phyloP scores from a whole-genome alignment of 1,139 yeast genomes.

The Geotrichum citri-aurantii region DNA sequence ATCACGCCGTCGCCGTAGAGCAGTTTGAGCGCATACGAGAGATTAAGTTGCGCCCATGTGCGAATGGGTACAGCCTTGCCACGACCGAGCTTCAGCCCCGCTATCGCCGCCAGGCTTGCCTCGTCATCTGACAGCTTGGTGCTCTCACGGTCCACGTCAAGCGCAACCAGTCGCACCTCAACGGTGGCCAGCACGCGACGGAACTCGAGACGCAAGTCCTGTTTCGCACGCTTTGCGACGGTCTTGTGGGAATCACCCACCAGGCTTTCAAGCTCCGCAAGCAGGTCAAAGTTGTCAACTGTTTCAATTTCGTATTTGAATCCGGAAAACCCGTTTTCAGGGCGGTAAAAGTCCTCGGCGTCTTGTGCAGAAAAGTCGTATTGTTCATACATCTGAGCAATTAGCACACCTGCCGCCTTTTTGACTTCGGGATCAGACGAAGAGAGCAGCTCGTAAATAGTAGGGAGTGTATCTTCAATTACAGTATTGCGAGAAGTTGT shows the following conservation, averaged over 20 bases:
- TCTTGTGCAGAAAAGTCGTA: conserved; percentile 42
- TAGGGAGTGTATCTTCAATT: conserved; percentile 31
- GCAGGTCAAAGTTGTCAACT: conserved; percentile 50
- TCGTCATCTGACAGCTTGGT: conserved; percentile 4
- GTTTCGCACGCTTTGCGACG: conserved; percentile 40
- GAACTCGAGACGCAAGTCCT: conserved; percentile 55
- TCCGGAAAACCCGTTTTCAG: conserved; percentile 21
- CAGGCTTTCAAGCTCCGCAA: conserved; percentile 22
- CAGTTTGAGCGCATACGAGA: conserved; percentile 63
- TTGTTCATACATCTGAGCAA: conserved; percentile 59
- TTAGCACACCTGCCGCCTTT: conserved; percentile 52
- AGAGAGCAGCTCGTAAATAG: conserved; percentile 30
- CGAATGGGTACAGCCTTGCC: conserved; percentile 54
- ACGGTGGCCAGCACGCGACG: conserved; percentile 51
- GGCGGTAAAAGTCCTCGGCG: conserved; percentile 34
- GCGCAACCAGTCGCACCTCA: conserved; percentile 10
- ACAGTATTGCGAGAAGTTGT: conserved; percentile 25
- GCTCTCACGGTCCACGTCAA: background rate
- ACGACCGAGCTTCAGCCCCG: conserved; percentile 52
- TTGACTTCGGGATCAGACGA: conserved; percentile 26
- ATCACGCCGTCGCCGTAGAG: conserved; percentile 63
- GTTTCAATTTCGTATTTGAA: conserved; percentile 45
- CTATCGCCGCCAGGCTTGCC: conserved; percentile 29
- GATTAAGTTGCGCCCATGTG: conserved; percentile 59
- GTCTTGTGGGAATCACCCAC: conserved; percentile 24